A percentile compares a stretch with the other conserved stretches of the same genome.
phyloP scores from a whole-genome alignment of 2,329 filamentous ascomycete genomes.

The Diaporthe citriasiana region DNA sequence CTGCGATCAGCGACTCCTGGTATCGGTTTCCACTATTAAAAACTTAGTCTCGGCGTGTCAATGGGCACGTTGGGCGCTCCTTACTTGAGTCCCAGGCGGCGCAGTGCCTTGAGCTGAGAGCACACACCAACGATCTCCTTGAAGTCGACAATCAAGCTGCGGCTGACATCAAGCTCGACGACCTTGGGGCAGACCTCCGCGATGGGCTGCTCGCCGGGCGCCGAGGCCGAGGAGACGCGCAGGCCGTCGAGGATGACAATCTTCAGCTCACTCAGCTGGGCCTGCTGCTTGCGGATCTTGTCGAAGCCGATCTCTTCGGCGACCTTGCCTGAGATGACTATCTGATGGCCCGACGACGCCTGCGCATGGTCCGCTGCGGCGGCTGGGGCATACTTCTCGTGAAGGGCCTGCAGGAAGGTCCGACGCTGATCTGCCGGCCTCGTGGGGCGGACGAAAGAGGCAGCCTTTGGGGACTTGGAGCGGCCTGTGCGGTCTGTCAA shows the following conservation, averaged over 20 bases:
- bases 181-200: constrained; percentile 74
- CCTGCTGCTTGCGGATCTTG: constrained; percentile 86
- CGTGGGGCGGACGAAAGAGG: constrained; percentile 88
- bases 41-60: constrained; percentile 40
- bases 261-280: constrained; percentile 81
- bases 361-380: constrained; percentile 50
- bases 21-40: constrained; percentile 80
- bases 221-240: constrained; percentile 64
- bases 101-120: constrained; percentile 75
- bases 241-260: constrained; percentile 87
- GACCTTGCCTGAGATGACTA: constrained; percentile 83
- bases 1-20: constrained; percentile 50
- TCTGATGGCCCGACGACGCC: constrained; percentile 61
- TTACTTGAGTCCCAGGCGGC: constrained; percentile 79
- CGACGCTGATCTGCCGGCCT: constrained; percentile 76
- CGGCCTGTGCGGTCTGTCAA: constrained; percentile 60
- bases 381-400: constrained; percentile 85
- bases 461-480: constrained; percentile 76
- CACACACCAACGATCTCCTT: constrained; percentile 79
- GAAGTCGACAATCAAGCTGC: constrained; percentile 82
- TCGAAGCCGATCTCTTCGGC: constrained; percentile 96
- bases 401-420: constrained; percentile 84
- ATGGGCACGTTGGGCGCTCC: constrained; percentile 48
- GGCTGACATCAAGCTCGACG: constrained; percentile 84
- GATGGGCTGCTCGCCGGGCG: constrained; percentile 57